Evolutionary conservation across 208 protist species (phyloP).

Genomic region (Trypanosoma cruzi): DNA sequence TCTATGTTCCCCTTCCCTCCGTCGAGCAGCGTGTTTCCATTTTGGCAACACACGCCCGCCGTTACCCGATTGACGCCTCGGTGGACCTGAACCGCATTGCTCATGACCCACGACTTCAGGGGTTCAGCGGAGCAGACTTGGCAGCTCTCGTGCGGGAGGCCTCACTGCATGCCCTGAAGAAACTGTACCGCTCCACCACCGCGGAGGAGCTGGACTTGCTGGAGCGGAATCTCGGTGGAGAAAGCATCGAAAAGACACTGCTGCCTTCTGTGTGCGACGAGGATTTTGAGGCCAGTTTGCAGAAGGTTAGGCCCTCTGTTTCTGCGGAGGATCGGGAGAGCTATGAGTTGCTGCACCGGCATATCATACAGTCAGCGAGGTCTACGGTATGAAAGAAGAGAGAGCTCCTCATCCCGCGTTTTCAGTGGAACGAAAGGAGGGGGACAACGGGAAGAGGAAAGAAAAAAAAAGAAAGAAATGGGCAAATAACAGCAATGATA

Average conservation of each 20-base stretch:
- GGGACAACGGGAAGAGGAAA: background rate
- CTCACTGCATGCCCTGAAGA: constrained; percentile 82
- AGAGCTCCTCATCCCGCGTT: background rate
- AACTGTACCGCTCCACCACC: constrained; percentile 60
- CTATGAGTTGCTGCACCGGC: constrained; percentile 69
- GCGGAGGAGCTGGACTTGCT: constrained; percentile 66
- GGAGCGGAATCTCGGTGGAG: constrained; percentile 75
- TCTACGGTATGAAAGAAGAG: constrained; percentile 25
- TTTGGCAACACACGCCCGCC: constrained; percentile 86
- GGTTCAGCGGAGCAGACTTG: constrained; percentile 96
- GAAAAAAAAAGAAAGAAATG: constrained; percentile 1
- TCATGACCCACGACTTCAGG: constrained; percentile 67
- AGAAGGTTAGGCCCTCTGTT: constrained; percentile 81
- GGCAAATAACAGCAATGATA: background rate
- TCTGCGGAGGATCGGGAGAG: constrained; percentile 63
- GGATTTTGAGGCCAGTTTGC: constrained; percentile 71
- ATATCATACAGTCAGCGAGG: constrained; percentile 35
- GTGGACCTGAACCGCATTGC: constrained; percentile 87
- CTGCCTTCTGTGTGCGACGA: constrained; percentile 62
- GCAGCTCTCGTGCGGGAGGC: constrained; percentile 94
- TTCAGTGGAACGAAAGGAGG: background rate
- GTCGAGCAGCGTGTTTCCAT: constrained; percentile 88
- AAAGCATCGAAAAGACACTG: constrained; percentile 26
- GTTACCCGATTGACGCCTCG: constrained; percentile 81
- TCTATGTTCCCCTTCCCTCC: constrained; percentile 97